Evolutionary conservation across 352 stramenopile species (phyloP).

Genomic region (Phytophthora tentaculata): DNA sequence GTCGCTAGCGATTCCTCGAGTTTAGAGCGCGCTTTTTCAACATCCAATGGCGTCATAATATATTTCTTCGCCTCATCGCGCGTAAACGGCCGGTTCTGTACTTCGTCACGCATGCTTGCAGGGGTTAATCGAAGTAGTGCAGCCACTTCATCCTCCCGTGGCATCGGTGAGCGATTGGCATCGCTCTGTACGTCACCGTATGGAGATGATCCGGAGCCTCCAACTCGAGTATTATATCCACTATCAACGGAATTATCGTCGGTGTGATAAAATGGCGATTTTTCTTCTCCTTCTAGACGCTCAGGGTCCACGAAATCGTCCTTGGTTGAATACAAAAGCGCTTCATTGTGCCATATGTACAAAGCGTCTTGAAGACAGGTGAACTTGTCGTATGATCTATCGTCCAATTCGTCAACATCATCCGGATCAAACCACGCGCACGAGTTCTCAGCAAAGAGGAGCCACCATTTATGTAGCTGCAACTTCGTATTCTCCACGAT

Average conservation of each 20-base stretch:
- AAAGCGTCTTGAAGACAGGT: slow-evolving; percentile 82
- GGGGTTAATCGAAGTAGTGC: slow-evolving; percentile 53
- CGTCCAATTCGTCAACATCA: slow-evolving; percentile 46
- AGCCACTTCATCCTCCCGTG: slow-evolving; percentile 39
- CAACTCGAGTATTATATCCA: slow-evolving; percentile 18
- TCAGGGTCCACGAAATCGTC: slow-evolving; percentile 44
- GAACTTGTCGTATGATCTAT: slow-evolving; percentile 82
- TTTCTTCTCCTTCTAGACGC: not conserved
- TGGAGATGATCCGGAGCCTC: not conserved
- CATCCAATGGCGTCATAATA: slow-evolving; percentile 33
- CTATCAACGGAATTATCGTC: slow-evolving; percentile 1
- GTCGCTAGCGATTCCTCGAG: slow-evolving; percentile 54
- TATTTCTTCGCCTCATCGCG: slow-evolving; percentile 37
- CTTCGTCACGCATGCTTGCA: slow-evolving; percentile 45
- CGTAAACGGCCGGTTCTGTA: slow-evolving; percentile 45
- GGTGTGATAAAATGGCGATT: slow-evolving; percentile 9
- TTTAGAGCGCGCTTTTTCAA: slow-evolving; percentile 40
- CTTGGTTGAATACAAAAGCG: slow-evolving; percentile 64
- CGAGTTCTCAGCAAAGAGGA: slow-evolving; percentile 67
- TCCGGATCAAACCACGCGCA: slow-evolving; percentile 72
- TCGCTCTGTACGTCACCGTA: not conserved
- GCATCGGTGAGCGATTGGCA: slow-evolving; percentile 1
- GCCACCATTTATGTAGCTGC: slow-evolving; percentile 80
- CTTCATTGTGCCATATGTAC: slow-evolving; percentile 72
- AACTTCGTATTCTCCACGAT: slow-evolving; percentile 67